Conservation (phyloP, 495 filamentous ascomycete genomes). For the Penicillium goetzii region DNA sequence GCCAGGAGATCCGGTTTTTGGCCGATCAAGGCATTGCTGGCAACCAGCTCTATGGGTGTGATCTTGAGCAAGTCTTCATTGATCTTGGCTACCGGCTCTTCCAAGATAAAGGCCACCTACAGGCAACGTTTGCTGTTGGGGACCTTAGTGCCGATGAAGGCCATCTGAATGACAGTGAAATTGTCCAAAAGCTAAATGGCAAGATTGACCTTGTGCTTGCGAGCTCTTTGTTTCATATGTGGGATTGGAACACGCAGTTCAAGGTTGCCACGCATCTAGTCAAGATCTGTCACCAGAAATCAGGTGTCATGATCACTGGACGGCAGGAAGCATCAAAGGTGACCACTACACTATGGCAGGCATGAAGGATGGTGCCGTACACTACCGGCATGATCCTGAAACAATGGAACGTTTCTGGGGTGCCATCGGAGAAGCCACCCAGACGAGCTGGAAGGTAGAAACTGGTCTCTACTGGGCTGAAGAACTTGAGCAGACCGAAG, state of each 20-base stretch:
- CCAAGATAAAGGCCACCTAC: slow-evolving; percentile 40
- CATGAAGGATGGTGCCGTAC: slow-evolving; percentile 17
- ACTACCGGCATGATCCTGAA: slow-evolving; percentile 46
- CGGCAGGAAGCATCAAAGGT: slow-evolving; percentile 44
- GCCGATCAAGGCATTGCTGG: slow-evolving; percentile 48
- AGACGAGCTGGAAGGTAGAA: slow-evolving; percentile 46
- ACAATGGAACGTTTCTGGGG: slow-evolving; percentile 51
- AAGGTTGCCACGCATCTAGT: slow-evolving; percentile 38
- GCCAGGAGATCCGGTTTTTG: slow-evolving; percentile 51
- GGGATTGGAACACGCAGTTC: slow-evolving; percentile 44
- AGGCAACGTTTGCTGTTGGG: slow-evolving; percentile 31
- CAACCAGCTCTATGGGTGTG: slow-evolving; percentile 49
- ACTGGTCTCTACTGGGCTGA: slow-evolving; percentile 23
- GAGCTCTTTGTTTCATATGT: slow-evolving; percentile 51
- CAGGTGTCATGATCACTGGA: slow-evolving; percentile 45
- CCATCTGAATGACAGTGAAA: slow-evolving; percentile 16
- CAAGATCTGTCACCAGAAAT: slow-evolving; percentile 35
- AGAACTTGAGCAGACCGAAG: slow-evolving; percentile 17
- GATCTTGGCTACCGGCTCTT: slow-evolving; percentile 58
- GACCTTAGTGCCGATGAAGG: slow-evolving; percentile 33
- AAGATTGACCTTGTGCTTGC: slow-evolving; percentile 46
- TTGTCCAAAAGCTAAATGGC: slow-evolving; percentile 26
- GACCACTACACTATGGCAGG: slow-evolving; percentile 29
- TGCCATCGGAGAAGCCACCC: slow-evolving; percentile 44
- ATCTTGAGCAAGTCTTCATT: slow-evolving; percentile 53